Base-by-base conservation (phyloP, 2,329 filamentous ascomycete genomes). In the Karstenula rhodostoma region DNA sequence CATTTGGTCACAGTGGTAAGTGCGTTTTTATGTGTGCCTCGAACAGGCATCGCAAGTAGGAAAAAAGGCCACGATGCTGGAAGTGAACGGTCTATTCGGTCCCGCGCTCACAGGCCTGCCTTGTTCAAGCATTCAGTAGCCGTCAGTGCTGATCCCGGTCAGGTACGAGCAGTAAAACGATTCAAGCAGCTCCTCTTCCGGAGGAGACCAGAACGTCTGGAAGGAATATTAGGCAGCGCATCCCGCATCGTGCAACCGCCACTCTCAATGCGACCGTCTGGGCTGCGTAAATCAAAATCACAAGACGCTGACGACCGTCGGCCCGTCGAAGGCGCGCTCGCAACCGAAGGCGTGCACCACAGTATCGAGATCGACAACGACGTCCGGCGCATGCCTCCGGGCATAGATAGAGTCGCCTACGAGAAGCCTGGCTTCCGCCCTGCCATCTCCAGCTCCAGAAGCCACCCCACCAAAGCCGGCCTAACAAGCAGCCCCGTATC, bases 91-190 rank as follows among this genome's bases (percentile, higher is more conserved):
- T 22, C 33, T 19, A 4, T 29, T 6, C 49, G 4, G 8, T n/a
- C 19, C 9, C 12, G n/a, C 40, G 19, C 23, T 1, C 22, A 27
- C 2, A 6, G 4, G 10, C 35, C 17, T 40, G 15, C 37, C 15
- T 40, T n/a, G 15, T 40, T 23, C 5, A 9, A 15, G 15, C 17
- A 5, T 29, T 37, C n/a, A 37, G 29, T 37, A 51, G 13, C 5
- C 19, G 12, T 23, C 32, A 23, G 19, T 37, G 22, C 48, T 51
- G 48, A 51, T 17, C 19, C 23, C 19, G 4, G 43, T 25, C 29
- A 93, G 89, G 91, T 98, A 83, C 95, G 92, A 86, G 95, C 94
- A 4, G 94, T 96, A 43, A 89, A 90, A 64, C 91, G 90, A 59
- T 97, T 98, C 82, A 97, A 96, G 76, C 82, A 86, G 53, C 83